Conservation (phyloP, 2,329 filamentous ascomycete species). For the Massarina eburnea region DNA sequence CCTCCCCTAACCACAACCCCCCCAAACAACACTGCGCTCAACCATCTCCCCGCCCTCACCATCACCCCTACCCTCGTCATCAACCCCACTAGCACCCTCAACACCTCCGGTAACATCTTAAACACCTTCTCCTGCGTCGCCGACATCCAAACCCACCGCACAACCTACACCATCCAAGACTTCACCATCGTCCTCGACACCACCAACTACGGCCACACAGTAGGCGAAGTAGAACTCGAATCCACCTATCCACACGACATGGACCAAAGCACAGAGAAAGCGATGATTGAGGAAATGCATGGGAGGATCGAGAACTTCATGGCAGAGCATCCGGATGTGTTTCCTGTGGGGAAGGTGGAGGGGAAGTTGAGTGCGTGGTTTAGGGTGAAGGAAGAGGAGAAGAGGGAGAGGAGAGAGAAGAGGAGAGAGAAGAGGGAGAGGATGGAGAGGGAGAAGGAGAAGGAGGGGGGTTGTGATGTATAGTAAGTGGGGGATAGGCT, state of each 20-base stretch:
- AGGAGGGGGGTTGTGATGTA: not conserved
- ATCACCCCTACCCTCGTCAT: too few species aligned
- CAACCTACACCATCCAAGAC: not conserved
- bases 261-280: not conserved
- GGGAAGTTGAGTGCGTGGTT: slow-evolving; percentile 4
- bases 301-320: not conserved
- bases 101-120: too few species aligned
- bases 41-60: too few species aligned
- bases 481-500: not conserved
- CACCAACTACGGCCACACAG: not conserved
- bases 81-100: too few species aligned
- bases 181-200: not conserved
- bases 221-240: not conserved
- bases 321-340: not conserved
- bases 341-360: not conserved
- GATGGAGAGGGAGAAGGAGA: not conserved
- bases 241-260: not conserved
- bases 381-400: not conserved
- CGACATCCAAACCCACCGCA: not conserved
- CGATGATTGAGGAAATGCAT: not conserved
- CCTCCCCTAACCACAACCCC: not conserved
- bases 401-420: not conserved
- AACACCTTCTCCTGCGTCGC: not conserved
- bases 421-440: not conserved
- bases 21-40: too few species aligned